Evolutionary conservation across 768 basidiomycete genomes (phyloP), one percentile per base, ranked within the genome.

Genomic region (Podaxis sp.): DNA sequence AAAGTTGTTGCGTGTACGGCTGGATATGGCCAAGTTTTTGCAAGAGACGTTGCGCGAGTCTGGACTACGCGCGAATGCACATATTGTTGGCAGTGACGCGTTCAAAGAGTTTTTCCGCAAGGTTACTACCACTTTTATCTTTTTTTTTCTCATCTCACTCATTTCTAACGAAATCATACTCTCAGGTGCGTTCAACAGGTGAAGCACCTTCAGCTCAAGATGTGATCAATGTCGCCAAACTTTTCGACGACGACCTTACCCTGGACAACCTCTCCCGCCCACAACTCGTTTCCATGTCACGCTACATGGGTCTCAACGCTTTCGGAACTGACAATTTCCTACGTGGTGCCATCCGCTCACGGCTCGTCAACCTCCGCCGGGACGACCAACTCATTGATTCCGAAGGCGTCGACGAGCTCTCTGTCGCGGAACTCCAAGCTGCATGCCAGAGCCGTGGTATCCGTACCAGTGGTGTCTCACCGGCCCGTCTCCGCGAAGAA

Each of bases 71-170:
- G 93, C 93, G 8, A 93, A 93, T 64, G 87, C 90, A 19, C 94
- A 96, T 71, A 97, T 99, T 62, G 87, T 98, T 63, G 91, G 94
- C 65, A 90, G 85, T 46, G 96, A 97, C 59, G 93, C 94, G 43
- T 99, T 99, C 85, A 98, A 98, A 73, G 94, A 96, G 75, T 99
- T 99, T 79, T 99, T 99, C 89, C 87, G 94, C 72, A 98, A 98
- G 79, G 94, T 93, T 57, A 36, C 76, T 53, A 40, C 25, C 49
- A 17, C 17, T 33, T 25, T 19, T 37, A 49, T 4, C 51, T 6
- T 8, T 47, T 22, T 6, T 8, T 47, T 22, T 33, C 40, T 52
- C 17, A 25, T 12, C n/a, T 46, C 29, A 12, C 19, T 24, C 37
- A 6, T 50, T 38, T 55, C 53, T 37, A 55, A 19, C 46, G 12